Base-by-base conservation (phyloP, 495 filamentous ascomycete genomes). In the Penicillium flavigenum region DNA sequence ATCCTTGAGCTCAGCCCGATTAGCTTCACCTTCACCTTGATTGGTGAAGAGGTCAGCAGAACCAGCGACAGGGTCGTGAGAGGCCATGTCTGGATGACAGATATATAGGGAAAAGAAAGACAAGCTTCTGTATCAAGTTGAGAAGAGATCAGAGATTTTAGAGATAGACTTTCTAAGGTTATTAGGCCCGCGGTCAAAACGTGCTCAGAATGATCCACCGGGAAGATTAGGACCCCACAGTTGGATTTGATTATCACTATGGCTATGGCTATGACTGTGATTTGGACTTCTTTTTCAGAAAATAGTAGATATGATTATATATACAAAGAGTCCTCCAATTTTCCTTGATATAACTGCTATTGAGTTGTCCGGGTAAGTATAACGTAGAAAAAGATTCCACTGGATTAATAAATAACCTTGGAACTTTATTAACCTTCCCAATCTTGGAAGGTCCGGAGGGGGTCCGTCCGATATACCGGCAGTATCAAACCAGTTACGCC, bases 21-120 rank as follows among this genome's bases (percentile, higher is more conserved):
- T 58, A n/a, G 58, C 64, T 47, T 75, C 61, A n/a, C 60, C 64
- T 47, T 75, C 74, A 12, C 62, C 68, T 12, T 56, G 64, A 10
- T 53, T 32, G 11, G 56, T 36, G 24, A 62, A 27, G 26, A 63
- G 54, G 32, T 71, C 59, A 27, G 71, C 63, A 46, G 60, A 66
- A 59, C 67, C 68, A 41, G 60, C 53, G 22, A 64, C 47, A 38
- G 68, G 56, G 38, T 72, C 62, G 14, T 67, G 32, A 8, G 31
- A 24, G 14, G 53, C 22, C 53, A 55, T 55, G 20, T 47, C 34
- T 32, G 4, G 22, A 39, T 29, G 9, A 14, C 2, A n/a, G 42
- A 3, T 39, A 51, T 38, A n/a, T 17, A 43, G 36, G 34, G 44
- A 45, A 34, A 34, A 43, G 14, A 22, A n/a, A 48, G n/a, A 51